A percentile compares a stretch with the other conserved stretches of the same genome.
phyloP scores from a whole-genome alignment of 2,329 filamentous ascomycete species.

The Cordyceps cateniannulata region DNA sequence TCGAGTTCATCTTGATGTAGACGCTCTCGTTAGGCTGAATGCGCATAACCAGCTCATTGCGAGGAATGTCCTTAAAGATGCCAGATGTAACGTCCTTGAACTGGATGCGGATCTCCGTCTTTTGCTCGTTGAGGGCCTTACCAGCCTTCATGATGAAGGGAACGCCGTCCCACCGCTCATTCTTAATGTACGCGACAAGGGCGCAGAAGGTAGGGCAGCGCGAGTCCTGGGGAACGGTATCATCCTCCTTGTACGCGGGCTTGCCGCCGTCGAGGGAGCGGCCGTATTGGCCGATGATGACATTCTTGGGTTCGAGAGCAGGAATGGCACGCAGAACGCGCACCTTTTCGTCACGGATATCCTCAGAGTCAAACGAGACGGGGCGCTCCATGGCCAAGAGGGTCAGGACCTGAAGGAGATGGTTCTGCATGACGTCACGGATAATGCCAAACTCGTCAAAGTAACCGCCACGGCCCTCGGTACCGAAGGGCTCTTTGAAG shows the following conservation, averaged over 20 bases:
- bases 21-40: constrained; percentile 99
- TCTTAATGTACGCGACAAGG: constrained; percentile 97
- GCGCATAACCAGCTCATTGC: constrained; percentile 98
- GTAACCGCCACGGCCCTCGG: constrained; percentile 94
- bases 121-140: constrained; percentile 98
- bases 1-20: constrained; percentile 99
- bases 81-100: constrained; percentile 99
- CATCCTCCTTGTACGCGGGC: constrained; percentile 96
- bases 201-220: constrained; percentile 98
- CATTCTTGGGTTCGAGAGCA: constrained; percentile 96
- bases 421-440: constrained; percentile 99
- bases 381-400: constrained; percentile 96
- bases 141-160: constrained; percentile 99
- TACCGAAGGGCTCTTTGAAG: constrained; percentile 99
- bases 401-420: constrained; percentile 92
- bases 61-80: constrained; percentile 99
- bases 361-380: constrained; percentile 95
- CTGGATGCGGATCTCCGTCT: constrained; percentile 98
- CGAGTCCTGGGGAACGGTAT: constrained; percentile 94
- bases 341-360: constrained; percentile 98
- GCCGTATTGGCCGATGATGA: constrained; percentile 98
- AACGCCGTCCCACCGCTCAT: constrained; percentile 98
- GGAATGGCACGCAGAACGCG: constrained; percentile 90
- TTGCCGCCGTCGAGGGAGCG: constrained; percentile 94
- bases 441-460: constrained; percentile 99